Conservation (phyloP, 2,329 filamentous ascomycete genomes). For the Cladobotryum mycophilum region DNA sequence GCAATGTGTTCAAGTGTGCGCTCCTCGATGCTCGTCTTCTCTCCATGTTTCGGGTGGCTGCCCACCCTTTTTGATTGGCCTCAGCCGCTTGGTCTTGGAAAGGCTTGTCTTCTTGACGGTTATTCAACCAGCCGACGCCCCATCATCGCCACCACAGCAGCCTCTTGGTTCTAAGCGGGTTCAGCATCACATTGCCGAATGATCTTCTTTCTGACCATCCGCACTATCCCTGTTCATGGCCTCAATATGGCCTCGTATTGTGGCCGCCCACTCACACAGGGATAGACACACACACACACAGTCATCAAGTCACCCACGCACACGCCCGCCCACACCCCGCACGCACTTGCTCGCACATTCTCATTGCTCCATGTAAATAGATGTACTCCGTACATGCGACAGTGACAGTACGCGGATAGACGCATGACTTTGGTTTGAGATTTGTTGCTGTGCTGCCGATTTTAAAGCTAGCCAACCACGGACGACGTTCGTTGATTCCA, state of each 20-base stretch:
- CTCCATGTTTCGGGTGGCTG: conserved; percentile 1
- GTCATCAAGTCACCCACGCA: no score
- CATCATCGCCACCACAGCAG: conserved; percentile 2
- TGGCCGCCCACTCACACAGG: neutral
- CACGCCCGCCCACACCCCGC: no score
- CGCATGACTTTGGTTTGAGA: conserved; percentile 1
- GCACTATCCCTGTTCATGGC: neutral
- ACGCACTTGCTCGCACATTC: no score
- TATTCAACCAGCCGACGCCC: neutral
- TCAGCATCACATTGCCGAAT: conserved; percentile 4
- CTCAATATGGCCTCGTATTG: neutral
- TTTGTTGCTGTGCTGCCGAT: neutral
- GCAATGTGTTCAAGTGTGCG: neutral
- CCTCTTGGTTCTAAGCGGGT: neutral
- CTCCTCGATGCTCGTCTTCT: no score
- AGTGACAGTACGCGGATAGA: neutral
- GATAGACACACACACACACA: no score
- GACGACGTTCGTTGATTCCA: neutral
- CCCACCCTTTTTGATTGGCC: conserved; percentile 9
- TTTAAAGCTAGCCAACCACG: conserved; percentile 5
- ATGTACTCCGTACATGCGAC: neutral
- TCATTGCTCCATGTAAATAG: no score
- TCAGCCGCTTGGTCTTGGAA: conserved; percentile 1
- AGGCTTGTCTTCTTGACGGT: no score
- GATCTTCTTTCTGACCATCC: neutral